These are phyloP conservation scores for Rutstroemia sp. DNA, from an alignment of 2,329 filamentous ascomycete genomes.

Conservation along the genomic window DNA sequence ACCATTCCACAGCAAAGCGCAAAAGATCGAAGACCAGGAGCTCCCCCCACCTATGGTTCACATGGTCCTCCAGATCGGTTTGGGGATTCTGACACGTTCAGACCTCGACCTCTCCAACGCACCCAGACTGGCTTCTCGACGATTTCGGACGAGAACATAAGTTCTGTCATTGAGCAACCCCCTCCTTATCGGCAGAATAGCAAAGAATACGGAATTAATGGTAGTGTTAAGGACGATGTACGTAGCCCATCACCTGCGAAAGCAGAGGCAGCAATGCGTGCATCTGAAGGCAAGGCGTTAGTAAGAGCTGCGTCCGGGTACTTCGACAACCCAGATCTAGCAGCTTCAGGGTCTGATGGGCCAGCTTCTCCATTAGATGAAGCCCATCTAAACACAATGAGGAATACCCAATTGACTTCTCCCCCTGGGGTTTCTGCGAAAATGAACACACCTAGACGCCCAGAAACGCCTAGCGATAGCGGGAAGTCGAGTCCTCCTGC, in stretches of 20 bases:
- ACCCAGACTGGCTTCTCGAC: slow-evolving; percentile 40
- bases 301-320: slow-evolving; percentile 29
- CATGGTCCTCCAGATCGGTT: slow-evolving; percentile 2
- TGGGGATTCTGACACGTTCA: slow-evolving; percentile 32
- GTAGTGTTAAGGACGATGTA: slow-evolving; percentile 1
- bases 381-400: slow-evolving; percentile 23
- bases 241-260: slow-evolving; percentile 28
- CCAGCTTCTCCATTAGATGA: slow-evolving; percentile 16
- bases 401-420: slow-evolving; percentile 16
- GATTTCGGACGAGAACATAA: slow-evolving; percentile 3
- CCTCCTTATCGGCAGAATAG: neutral
- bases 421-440: slow-evolving; percentile 10
- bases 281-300: slow-evolving; percentile 52
- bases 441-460: slow-evolving; percentile 11
- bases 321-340: neutral
- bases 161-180: neutral
- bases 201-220: neutral
- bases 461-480: slow-evolving; percentile 7
- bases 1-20: slow-evolving; percentile 11
- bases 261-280: slow-evolving; percentile 51
- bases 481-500: slow-evolving; percentile 3
- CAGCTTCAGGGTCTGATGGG: slow-evolving; percentile 7
- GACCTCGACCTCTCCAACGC: slow-evolving; percentile 46
- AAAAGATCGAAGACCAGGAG: slow-evolving; percentile 5
- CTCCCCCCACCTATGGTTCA: slow-evolving; percentile 4